Evolutionary conservation across 148 eudicot genomes (phyloP).

Genomic region (Diospyros lotus): DNA sequence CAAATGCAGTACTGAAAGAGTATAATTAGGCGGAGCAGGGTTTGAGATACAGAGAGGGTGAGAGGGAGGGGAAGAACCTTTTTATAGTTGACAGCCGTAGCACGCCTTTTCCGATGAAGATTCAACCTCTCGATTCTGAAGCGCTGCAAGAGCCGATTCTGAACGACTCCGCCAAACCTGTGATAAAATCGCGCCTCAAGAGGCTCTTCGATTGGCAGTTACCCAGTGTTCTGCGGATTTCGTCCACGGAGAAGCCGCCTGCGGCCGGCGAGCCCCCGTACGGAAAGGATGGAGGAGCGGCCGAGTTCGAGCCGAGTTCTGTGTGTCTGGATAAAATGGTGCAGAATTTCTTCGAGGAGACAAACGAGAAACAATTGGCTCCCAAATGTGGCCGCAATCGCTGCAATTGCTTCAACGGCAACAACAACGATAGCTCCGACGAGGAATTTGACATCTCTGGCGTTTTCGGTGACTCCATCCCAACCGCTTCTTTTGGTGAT

Average conservation of each 20-base stretch:
- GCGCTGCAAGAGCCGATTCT: conserved; percentile 26
- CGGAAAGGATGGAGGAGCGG: conserved; percentile 11
- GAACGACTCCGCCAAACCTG: conserved; percentile 40
- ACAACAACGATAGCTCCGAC: conserved; percentile 51
- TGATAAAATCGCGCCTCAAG: conserved; percentile 54
- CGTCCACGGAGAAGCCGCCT: conserved; percentile 26
- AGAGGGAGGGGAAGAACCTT: background rate
- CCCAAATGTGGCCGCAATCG: conserved; percentile 44
- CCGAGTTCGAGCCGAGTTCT: conserved; percentile 51
- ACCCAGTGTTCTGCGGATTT: conserved; percentile 35
- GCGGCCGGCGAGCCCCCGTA: conserved; percentile 7
- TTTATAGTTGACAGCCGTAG: conserved; percentile 1
- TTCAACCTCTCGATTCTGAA: conserved; percentile 54
- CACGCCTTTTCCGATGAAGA: conserved; percentile 65
- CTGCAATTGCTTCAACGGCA: conserved; percentile 69
- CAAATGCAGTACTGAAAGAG: background rate
- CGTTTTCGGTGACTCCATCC: conserved; percentile 22
- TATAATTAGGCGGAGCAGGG: background rate
- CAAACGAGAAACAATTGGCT: conserved; percentile 31
- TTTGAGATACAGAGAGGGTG: background rate
- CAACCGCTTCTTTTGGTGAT: conserved; percentile 26
- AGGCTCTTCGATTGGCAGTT: conserved; percentile 63
- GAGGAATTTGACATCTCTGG: conserved; percentile 45
- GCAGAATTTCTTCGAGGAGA: conserved; percentile 51
- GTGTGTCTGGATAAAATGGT: conserved; percentile 60